A percentile compares a stretch with the other conserved stretches of the same genome.
Evolutionary conservation across 2,329 filamentous ascomycete genomes (phyloP).

Genomic region (Penicillium carneum): DNA sequence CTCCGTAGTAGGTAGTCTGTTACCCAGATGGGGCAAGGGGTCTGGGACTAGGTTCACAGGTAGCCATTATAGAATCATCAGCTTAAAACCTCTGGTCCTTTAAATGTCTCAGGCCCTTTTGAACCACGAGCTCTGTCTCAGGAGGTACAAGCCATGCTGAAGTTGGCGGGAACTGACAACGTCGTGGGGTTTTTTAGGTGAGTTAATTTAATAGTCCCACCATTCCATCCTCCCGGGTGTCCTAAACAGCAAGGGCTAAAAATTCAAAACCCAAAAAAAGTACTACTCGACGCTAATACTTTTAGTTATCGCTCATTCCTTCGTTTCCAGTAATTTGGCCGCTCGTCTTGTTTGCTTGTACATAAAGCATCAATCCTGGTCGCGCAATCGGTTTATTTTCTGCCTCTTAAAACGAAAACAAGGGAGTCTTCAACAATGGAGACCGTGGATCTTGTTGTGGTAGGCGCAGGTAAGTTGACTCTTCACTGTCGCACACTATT

Average conservation of each 20-base stretch:
- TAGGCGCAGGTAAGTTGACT: conserved; percentile 39
- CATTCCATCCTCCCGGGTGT: background rate
- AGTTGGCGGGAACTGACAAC: background rate
- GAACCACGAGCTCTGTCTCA: background rate
- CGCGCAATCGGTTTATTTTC: background rate
- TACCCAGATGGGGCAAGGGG: conserved; percentile 6
- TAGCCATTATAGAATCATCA: background rate
- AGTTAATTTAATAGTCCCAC: conserved; percentile 4
- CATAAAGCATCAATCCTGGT: conserved; percentile 11
- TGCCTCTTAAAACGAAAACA: background rate
- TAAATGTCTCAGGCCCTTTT: background rate
- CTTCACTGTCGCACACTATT: conserved; percentile 43
- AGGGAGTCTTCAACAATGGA: conserved; percentile 34
- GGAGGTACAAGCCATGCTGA: background rate
- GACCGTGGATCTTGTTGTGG: conserved; percentile 39
- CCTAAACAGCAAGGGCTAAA: conserved; percentile 4
- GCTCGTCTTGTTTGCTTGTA: conserved; percentile 12
- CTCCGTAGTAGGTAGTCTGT: no score
- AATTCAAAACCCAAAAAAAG: background rate
- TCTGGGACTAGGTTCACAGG: background rate
- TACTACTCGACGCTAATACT: conserved; percentile 3
- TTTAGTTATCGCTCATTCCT: background rate
- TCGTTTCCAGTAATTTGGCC: background rate
- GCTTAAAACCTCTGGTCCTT: background rate
- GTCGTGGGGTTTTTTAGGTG: background rate